Conservation (phyloP, 768 basidiomycete species). For the Amyloporia xantha region DNA sequence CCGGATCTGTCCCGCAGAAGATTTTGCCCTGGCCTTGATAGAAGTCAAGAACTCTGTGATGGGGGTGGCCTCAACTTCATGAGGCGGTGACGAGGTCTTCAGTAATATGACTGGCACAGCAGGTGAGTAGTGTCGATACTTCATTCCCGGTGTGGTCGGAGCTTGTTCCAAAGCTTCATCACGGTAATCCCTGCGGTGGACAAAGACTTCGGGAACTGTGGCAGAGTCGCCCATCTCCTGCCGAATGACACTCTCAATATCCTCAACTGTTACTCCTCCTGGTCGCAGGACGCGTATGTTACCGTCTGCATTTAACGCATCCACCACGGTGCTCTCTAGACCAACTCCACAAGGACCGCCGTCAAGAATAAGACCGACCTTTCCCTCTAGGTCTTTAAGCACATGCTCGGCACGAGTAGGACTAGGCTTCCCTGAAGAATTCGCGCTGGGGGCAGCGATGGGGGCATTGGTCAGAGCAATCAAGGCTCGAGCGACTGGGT, state of each 20-base stretch:
- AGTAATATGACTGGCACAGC: constrained; percentile 78
- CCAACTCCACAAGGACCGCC: constrained; percentile 91
- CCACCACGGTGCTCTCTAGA: constrained; percentile 92
- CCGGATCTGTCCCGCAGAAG: constrained; percentile 26
- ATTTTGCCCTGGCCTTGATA: constrained; percentile 24
- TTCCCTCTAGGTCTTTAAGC: constrained; percentile 65
- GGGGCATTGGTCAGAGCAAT: constrained; percentile 71
- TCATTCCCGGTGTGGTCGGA: constrained; percentile 98
- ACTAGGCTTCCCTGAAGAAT: constrained; percentile 89
- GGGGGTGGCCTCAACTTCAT: constrained; percentile 24
- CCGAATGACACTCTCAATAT: constrained; percentile 57
- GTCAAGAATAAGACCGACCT: constrained; percentile 75
- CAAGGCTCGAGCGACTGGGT: constrained; percentile 86
- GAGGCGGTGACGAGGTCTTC: constrained; percentile 43
- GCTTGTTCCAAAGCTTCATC: constrained; percentile 64
- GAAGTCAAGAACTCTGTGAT: constrained; percentile 36
- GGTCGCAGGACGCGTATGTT: constrained; percentile 79
- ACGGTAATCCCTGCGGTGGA: constrained; percentile 72
- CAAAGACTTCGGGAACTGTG: constrained; percentile 55
- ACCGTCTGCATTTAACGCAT: constrained; percentile 74
- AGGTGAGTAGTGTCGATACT: constrained; percentile 96
- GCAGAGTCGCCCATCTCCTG: constrained; percentile 29
- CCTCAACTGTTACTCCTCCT: constrained; percentile 89
- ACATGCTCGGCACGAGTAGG: constrained; percentile 91
- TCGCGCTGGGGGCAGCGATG: constrained; percentile 92